Conservation (phyloP, 208 protist species). For the Vickermania spadyakhi region DNA sequence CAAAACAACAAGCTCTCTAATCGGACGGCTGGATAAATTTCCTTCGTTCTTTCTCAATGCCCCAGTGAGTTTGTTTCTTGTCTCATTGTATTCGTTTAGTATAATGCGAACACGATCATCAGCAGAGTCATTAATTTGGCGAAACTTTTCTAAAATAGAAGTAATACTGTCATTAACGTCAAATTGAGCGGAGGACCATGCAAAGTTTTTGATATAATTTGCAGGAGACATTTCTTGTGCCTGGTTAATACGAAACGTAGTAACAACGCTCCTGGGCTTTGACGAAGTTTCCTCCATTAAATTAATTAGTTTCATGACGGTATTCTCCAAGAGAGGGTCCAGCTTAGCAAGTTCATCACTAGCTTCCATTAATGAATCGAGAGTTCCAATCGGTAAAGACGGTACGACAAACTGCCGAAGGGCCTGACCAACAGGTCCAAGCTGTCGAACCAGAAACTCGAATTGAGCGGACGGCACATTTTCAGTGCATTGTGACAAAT, state of each 20-base stretch:
- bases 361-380: conserved; percentile 86
- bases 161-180: conserved; percentile 75
- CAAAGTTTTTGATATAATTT: conserved; percentile 80
- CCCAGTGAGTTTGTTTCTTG: conserved; percentile 58
- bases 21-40: conserved; percentile 74
- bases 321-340: conserved; percentile 62
- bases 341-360: conserved; percentile 84
- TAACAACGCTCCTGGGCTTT: conserved; percentile 62
- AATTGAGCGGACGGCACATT: conserved; percentile 61
- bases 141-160: conserved; percentile 64
- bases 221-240: conserved; percentile 77
- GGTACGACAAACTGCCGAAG: conserved; percentile 80
- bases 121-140: conserved; percentile 42
- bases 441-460: conserved; percentile 47
- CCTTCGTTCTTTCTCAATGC: conserved; percentile 62
- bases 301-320: conserved; percentile 64
- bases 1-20: conserved; percentile 60
- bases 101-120: conserved; percentile 77
- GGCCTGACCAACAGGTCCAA: conserved; percentile 52
- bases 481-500: conserved; percentile 51
- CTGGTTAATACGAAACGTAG: conserved; percentile 78
- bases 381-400: conserved; percentile 69
- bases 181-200: conserved; percentile 79
- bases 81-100: conserved; percentile 82
- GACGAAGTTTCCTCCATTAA: conserved; percentile 78